A percentile compares a stretch with the other conserved stretches of the same genome.
These are phyloP conservation scores for Piper betle DNA, from an alignment of 164 flowering plant genomes.

Conservation along the genomic window DNA sequence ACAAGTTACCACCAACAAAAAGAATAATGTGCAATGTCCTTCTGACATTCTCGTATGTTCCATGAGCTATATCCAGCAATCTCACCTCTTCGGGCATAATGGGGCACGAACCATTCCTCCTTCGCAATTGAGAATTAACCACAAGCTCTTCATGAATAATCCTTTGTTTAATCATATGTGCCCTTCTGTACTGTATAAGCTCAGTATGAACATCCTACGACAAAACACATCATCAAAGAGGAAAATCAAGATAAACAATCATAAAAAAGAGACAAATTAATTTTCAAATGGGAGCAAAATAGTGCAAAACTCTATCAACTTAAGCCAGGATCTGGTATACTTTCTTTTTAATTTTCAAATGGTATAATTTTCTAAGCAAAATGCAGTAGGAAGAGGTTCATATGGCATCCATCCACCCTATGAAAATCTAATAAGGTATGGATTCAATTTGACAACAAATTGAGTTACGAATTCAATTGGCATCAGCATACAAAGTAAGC, in stretches of 20 bases:
- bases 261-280: not conserved
- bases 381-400: not conserved
- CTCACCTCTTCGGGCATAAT: slow-evolving; percentile 96
- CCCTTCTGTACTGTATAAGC: slow-evolving; percentile 81
- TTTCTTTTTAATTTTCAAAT: too few species aligned
- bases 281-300: not conserved
- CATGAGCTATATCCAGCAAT: not conserved
- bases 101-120: slow-evolving; percentile 74
- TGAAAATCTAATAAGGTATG: too few species aligned
- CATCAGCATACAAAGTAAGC: too few species aligned
- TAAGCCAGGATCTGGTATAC: not conserved
- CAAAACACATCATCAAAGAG: slow-evolving; percentile 1
- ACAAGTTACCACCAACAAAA: too few species aligned
- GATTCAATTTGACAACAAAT: too few species aligned
- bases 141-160: slow-evolving; percentile 46
- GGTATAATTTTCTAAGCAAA: not conserved
- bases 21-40: not conserved
- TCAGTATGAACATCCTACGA: slow-evolving; percentile 89
- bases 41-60: not conserved
- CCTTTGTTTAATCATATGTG: slow-evolving; percentile 72
- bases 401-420: too few species aligned
- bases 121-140: slow-evolving; percentile 52
- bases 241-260: slow-evolving; percentile 5
- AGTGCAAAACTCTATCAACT: not conserved
- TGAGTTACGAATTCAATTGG: too few species aligned